These are phyloP conservation scores for Rutstroemia sp. DNA, from an alignment of 2,329 filamentous ascomycete species.

Conservation along the genomic window DNA sequence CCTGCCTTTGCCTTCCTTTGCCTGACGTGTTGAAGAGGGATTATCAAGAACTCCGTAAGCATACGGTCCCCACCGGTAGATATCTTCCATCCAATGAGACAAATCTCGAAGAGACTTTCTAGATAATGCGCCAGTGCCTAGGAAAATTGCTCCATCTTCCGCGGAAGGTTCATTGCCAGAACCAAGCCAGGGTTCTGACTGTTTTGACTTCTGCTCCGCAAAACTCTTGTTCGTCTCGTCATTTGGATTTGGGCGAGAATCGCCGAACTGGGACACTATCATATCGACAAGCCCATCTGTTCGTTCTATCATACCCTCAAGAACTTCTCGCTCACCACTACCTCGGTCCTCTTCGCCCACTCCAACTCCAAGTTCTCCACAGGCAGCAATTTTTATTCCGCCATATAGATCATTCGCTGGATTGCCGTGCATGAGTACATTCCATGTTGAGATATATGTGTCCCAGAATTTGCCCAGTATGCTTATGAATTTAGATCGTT, in stretches of 20 bases:
- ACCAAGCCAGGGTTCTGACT: constrained; percentile 60
- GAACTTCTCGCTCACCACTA: constrained; percentile 84
- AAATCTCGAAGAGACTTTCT: constrained; percentile 64
- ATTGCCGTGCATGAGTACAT: constrained; percentile 83
- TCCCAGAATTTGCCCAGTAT: constrained; percentile 79
- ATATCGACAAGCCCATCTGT: constrained; percentile 83
- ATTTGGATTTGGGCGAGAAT: constrained; percentile 21
- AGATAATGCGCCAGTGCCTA: constrained; percentile 69
- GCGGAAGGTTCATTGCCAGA: constrained; percentile 58
- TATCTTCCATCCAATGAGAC: constrained; percentile 79
- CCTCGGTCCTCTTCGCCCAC: constrained; percentile 94
- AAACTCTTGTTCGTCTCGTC: constrained; percentile 25
- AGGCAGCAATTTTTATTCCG: constrained; percentile 80
- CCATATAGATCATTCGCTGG: constrained; percentile 72
- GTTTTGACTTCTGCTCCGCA: constrained; percentile 18
- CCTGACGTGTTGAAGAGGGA: constrained; percentile 54
- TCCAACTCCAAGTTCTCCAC: constrained; percentile 85
- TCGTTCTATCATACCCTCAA: constrained; percentile 76
- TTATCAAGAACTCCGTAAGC: constrained; percentile 82
- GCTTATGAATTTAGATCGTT: constrained; percentile 61
- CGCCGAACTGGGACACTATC: constrained; percentile 77
- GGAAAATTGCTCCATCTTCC: constrained; percentile 80
- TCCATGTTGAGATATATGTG: constrained; percentile 64
- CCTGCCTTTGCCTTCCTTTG: constrained; percentile 26
- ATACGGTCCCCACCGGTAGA: constrained; percentile 76